Percentiles rank a stretch among this genome's conserved stretches.
Evolutionary conservation across 148 eudicot species (phyloP).

Genomic region (Dysphania ambrosioides): DNA sequence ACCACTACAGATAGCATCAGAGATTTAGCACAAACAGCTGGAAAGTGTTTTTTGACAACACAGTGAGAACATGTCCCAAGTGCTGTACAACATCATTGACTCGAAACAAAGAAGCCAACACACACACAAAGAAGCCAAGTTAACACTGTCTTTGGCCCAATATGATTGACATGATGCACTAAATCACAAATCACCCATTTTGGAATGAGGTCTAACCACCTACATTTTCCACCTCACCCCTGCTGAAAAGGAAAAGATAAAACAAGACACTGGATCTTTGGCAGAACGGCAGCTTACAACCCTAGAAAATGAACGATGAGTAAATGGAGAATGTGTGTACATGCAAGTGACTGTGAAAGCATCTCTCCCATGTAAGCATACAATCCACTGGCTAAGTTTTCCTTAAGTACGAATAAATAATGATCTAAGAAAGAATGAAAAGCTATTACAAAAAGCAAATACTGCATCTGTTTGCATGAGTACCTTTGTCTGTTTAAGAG

Average conservation of each 20-base stretch:
- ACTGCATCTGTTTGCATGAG: background rate
- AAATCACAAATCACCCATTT: background rate
- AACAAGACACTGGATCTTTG: no score
- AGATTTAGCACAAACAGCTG: background rate
- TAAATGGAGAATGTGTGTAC: background rate
- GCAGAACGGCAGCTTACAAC: background rate
- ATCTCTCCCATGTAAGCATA: background rate
- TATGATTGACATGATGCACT: background rate
- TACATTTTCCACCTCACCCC: background rate
- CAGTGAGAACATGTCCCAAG: background rate
- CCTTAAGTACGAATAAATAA: background rate
- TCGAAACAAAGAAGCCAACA: background rate
- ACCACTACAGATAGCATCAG: background rate
- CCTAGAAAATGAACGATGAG: background rate
- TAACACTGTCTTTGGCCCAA: background rate
- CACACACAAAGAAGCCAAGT: background rate
- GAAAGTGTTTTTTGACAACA: background rate
- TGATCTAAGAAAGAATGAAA: slow-evolving; percentile 8
- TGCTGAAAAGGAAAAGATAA: background rate
- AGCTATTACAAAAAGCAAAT: background rate
- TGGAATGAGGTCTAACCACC: background rate
- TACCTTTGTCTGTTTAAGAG: slow-evolving; percentile 89
- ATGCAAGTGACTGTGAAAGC: background rate
- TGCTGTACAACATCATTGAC: background rate
- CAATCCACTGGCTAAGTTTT: background rate